Evolutionary conservation across 2,329 filamentous ascomycete genomes (phyloP), one percentile per base, ranked within the genome.

Genomic region (Laburnicola sp.): DNA sequence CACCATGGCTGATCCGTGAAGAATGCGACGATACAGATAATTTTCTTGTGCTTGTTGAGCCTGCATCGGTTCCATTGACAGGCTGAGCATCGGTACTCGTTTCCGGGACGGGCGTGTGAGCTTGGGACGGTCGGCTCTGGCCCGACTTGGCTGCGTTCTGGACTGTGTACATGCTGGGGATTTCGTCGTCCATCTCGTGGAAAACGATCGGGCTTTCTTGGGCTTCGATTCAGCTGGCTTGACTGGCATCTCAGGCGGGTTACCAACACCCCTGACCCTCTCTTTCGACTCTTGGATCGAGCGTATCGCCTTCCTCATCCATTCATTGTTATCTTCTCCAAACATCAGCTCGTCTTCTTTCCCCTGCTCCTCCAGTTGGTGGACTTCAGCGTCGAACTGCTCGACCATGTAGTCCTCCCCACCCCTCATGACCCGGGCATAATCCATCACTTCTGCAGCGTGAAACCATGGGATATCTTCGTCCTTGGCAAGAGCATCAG

Each of bases 381-480:
- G 77, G 31, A 96, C 86, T 69, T 97, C 93, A 32, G 83, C 77
- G 56, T 95, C 85, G 62, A 87, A 93, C 67, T 97, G 89, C 46
- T 84, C 80, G 9, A 78, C 70, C 87, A 99, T 93, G 69, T 99
- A 99, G 30, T 88, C 86, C 63, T 88, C 85, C 3, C 90, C 93
- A 5, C 92, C 94, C 69, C 93, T 96, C 89, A 99, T 96, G 48
- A 97, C 87, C 34, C 92, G 85, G 11, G 92, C 91, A 72, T 97
- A 99, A 69, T 99, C 94, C 68, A 95, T 82, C 31, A 96, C 91
- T 64, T 96, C 95, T 7, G 91, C 91, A 4, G 90, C 91, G 74
- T 94, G 91, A 71, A 95, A 91, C 94, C 94, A 99, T 0, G 94
- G 94, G 31, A 97, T 84, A 64, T 92, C 88, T 44, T 93, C 86